These are phyloP conservation scores for Sporothrix brunneoviolacea DNA, from an alignment of 2,329 filamentous ascomycete genomes.

Conservation along the genomic window DNA sequence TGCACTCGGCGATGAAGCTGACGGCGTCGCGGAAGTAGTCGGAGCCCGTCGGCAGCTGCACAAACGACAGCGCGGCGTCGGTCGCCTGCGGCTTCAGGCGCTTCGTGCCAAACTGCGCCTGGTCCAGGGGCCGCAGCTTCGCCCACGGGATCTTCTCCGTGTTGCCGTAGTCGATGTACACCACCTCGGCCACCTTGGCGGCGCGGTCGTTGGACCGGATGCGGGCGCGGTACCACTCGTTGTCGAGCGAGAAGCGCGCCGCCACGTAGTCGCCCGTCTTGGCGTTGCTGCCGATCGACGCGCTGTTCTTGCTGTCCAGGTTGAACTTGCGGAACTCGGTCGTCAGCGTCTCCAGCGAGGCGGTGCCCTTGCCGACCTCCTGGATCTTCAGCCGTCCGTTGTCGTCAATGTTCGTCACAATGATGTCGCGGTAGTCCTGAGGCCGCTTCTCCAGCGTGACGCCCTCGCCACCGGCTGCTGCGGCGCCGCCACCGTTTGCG, in stretches of 20 bases:
- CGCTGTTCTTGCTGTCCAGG: conserved; percentile 71
- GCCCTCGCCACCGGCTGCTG: conserved; percentile 36
- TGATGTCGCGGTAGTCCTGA: conserved; percentile 83
- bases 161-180: conserved; percentile 97
- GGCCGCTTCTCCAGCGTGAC: conserved; percentile 58
- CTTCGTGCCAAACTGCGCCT: conserved; percentile 69
- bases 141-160: conserved; percentile 82
- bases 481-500: conserved; percentile 41
- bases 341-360: conserved; percentile 82
- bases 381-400: conserved; percentile 84
- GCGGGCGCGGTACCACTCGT: conserved; percentile 89
- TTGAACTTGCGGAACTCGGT: conserved; percentile 87
- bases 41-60: conserved; percentile 70
- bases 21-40: conserved; percentile 83
- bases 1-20: conserved; percentile 65
- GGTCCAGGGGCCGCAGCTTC: conserved; percentile 70
- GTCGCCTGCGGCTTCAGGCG: conserved; percentile 82
- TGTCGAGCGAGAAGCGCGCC: conserved; percentile 82
- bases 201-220: conserved; percentile 89
- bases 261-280: conserved; percentile 90
- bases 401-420: conserved; percentile 83
- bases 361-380: conserved; percentile 78
- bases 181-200: conserved; percentile 78
- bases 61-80: conserved; percentile 79
- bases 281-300: conserved; percentile 65